Conservation (phyloP, 768 basidiomycete genomes). For the Suillus tomentosus region DNA sequence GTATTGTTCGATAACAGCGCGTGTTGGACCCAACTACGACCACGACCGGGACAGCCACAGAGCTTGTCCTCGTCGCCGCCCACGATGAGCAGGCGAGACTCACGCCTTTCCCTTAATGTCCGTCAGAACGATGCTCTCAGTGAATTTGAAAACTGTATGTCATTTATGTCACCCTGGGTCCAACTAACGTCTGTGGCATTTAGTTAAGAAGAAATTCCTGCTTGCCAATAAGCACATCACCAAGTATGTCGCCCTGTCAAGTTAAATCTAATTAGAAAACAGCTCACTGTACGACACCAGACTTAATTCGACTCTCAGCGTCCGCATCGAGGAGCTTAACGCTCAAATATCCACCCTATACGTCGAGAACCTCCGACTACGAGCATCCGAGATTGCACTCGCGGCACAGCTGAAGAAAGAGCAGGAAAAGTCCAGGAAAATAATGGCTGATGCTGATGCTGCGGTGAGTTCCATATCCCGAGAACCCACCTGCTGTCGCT, state of each 20-base stretch:
- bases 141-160: constrained; percentile 85
- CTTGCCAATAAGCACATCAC: constrained; percentile 92
- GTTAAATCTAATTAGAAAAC: constrained; percentile 9
- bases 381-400: constrained; percentile 79
- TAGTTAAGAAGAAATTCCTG: constrained; percentile 92
- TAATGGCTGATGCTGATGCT: constrained; percentile 72
- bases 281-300: constrained; percentile 36
- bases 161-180: constrained; percentile 15
- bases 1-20: constrained; percentile 39
- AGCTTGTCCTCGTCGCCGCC: constrained; percentile 20
- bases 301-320: constrained; percentile 82
- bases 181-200: constrained; percentile 34
- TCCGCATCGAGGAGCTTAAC: constrained; percentile 83
- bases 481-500: constrained; percentile 5
- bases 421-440: constrained; percentile 70
- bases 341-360: constrained; percentile 80
- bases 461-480: constrained; percentile 49
- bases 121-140: constrained; percentile 79
- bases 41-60: constrained; percentile 24
- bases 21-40: constrained; percentile 26
- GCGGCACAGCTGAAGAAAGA: constrained; percentile 78
- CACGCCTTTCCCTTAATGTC: constrained; percentile 51
- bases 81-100: constrained; percentile 38
- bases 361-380: constrained; percentile 79
- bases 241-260: constrained; percentile 51